Conservation (phyloP, 805 yeast species). For the Wickerhamomyces silvicola region DNA sequence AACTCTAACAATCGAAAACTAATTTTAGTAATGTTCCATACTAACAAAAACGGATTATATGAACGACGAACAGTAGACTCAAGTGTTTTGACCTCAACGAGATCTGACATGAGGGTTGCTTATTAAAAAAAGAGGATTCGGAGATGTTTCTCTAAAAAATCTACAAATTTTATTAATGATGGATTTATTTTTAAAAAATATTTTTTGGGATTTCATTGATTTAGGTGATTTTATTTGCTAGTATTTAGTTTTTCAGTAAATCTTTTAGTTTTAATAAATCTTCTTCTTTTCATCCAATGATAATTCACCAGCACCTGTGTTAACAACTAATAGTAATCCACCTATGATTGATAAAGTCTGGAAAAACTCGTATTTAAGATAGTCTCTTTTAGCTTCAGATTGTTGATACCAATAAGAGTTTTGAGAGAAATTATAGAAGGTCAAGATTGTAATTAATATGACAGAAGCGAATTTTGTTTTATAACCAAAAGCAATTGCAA, state of each 20-base stretch:
- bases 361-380: constrained; percentile 85
- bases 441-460: constrained; percentile 56
- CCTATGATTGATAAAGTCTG: constrained; percentile 95
- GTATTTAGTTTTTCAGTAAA: too few species aligned
- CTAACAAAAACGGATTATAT: too few species aligned
- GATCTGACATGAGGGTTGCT: too few species aligned
- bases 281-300: constrained; percentile 95
- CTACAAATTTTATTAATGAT: too few species aligned
- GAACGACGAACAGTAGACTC: too few species aligned
- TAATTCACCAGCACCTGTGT: constrained; percentile 94
- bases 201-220: too few species aligned
- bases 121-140: too few species aligned
- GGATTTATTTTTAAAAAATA: too few species aligned
- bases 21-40: constrained; percentile 1
- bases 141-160: too few species aligned
- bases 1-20: constrained; percentile 6
- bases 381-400: constrained; percentile 76
- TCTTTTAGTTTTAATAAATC: constrained; percentile 46
- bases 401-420: constrained; percentile 83
- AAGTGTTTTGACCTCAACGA: too few species aligned
- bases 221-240: too few species aligned
- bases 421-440: constrained; percentile 67
- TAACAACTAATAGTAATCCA: constrained; percentile 82
- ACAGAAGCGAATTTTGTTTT: constrained; percentile 87
- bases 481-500: constrained; percentile 83